Percentiles rank a stretch among this genome's conserved stretches.
Conservation (phyloP, 306 rosid species). For the Castanea sativa region DNA sequence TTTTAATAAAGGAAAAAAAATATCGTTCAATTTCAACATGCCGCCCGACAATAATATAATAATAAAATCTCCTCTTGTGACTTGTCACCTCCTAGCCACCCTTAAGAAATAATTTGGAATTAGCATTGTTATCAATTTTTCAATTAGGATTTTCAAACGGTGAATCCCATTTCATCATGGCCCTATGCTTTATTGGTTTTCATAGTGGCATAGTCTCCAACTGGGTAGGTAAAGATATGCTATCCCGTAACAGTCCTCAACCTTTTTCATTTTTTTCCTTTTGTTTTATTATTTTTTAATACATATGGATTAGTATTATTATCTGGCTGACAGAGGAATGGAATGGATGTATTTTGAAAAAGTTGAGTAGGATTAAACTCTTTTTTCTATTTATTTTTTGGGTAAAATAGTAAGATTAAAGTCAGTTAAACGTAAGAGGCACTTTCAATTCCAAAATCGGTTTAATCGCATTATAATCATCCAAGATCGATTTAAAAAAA, state of each 20-base stretch:
- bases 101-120: neutral
- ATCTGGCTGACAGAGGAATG: no score
- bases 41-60: neutral
- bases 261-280: neutral
- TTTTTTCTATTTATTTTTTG: no score
- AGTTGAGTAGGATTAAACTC: neutral
- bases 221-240: neutral
- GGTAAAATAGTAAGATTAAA: neutral
- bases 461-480: neutral
- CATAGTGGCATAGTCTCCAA: no score
- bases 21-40: neutral
- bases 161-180: constrained; percentile 1
- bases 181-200: neutral
- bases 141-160: neutral
- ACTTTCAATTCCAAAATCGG: neutral
- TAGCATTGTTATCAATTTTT: neutral
- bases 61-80: neutral
- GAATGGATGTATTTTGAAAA: neutral
- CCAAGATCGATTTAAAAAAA: no score
- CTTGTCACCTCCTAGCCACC: neutral
- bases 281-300: neutral
- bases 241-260: neutral
- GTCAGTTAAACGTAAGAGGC: neutral
- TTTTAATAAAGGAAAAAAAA: no score
- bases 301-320: no score